Conservation (phyloP, 495 filamentous ascomycete genomes). For the Coniosporium apollinis region DNA sequence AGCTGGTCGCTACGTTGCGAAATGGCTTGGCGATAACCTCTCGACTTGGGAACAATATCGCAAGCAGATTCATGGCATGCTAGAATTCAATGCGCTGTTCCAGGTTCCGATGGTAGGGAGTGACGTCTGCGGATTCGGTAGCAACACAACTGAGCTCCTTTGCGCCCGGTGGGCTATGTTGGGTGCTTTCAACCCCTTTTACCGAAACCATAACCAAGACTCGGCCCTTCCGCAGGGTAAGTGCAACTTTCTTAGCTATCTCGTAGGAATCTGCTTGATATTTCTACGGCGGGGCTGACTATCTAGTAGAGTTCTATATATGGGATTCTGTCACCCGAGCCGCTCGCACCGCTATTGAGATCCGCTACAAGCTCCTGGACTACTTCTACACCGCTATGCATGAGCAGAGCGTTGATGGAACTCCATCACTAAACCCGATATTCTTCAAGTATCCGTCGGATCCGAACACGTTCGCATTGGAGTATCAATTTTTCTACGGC, state of each 20-base stretch:
- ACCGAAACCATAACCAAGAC: slow-evolving; percentile 55
- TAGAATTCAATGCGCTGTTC: slow-evolving; percentile 65
- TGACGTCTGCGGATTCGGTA: slow-evolving; percentile 66
- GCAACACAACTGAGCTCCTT: slow-evolving; percentile 56
- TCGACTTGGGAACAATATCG: slow-evolving; percentile 60
- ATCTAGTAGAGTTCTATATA: slow-evolving; percentile 75
- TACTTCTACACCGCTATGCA: slow-evolving; percentile 70
- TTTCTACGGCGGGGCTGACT: no score
- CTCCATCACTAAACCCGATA: slow-evolving; percentile 50
- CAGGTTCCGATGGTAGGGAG: slow-evolving; percentile 75
- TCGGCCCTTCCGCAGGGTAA: slow-evolving; percentile 35
- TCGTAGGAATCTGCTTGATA: no score
- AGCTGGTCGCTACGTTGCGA: slow-evolving; percentile 58
- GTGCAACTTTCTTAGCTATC: no score
- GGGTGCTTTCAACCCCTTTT: slow-evolving; percentile 70
- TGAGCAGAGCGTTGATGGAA: slow-evolving; percentile 45
- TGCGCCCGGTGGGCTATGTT: slow-evolving; percentile 76
- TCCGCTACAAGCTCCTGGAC: slow-evolving; percentile 59
- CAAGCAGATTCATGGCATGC: slow-evolving; percentile 45
- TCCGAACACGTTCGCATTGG: slow-evolving; percentile 38
- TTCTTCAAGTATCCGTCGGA: slow-evolving; percentile 60
- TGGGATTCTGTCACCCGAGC: slow-evolving; percentile 49
- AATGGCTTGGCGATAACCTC: slow-evolving; percentile 81
- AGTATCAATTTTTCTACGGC: slow-evolving; percentile 62
- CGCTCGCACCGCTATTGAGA: slow-evolving; percentile 54